These are phyloP conservation scores for Sphaerosporella brunnea DNA, from an alignment of 495 filamentous ascomycete species.

Conservation along the genomic window DNA sequence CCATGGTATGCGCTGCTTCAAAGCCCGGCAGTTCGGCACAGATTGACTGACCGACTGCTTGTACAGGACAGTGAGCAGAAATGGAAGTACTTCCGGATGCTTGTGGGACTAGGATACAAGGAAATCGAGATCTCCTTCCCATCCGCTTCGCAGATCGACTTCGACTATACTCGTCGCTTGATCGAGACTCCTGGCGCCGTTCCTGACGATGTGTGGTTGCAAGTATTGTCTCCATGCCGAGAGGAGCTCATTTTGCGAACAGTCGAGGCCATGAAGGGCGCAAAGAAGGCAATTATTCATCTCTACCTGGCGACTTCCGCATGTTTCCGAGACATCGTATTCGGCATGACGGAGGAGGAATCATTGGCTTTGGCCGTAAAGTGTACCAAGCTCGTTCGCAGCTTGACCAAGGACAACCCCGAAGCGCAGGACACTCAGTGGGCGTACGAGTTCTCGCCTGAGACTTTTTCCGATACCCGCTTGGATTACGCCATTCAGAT, in stretches of 20 bases:
- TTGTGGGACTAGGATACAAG: conserved; percentile 86
- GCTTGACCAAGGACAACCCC: conserved; percentile 90
- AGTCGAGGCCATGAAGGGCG: conserved; percentile 72
- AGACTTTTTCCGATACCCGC: conserved; percentile 86
- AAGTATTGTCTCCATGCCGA: conserved; percentile 84
- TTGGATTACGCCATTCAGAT: conserved; percentile 68
- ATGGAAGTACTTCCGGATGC: conserved; percentile 86
- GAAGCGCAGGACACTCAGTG: conserved; percentile 58
- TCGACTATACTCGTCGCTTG: conserved; percentile 79
- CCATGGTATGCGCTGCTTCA: conserved; percentile 46
- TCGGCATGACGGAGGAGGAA: conserved; percentile 69
- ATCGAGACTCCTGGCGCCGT: conserved; percentile 72
- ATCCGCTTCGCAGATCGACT: conserved; percentile 83
- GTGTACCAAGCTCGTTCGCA: conserved; percentile 71
- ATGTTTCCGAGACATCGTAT: conserved; percentile 80
- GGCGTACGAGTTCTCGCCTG: conserved; percentile 90
- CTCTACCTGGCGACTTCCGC: conserved; percentile 90
- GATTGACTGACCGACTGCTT: conserved; percentile 8
- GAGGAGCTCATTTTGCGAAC: conserved; percentile 83
- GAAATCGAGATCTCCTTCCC: conserved; percentile 97
- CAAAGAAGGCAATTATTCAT: conserved; percentile 92
- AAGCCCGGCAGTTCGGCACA: not conserved
- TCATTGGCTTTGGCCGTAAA: conserved; percentile 66
- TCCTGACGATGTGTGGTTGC: conserved; percentile 88
- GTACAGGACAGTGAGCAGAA: conserved; percentile 78